Base-by-base conservation (phyloP, 257 asterid genomes). In the Salvia rosmarinus region DNA sequence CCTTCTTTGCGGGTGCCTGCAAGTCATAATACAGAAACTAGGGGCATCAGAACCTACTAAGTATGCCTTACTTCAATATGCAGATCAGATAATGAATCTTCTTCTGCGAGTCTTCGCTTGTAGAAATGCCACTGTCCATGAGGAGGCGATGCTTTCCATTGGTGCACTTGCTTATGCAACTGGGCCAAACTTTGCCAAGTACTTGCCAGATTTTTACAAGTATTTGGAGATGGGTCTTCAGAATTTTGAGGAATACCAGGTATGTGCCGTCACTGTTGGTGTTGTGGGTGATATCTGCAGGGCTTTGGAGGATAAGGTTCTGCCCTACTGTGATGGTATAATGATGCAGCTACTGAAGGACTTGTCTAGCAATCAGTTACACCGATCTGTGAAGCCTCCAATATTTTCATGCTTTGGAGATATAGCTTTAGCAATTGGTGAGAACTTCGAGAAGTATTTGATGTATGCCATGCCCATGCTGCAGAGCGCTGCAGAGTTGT, bases 71-170 rank as follows among this genome's bases (percentile, higher is more conserved):
- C 76, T 83, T 84, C 92, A 85, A 85, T 79, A 77, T 67, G 85
- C 90, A 2, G 96, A 89, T 83, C 92, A 85, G 78, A 89, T 89
- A 69, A 85, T 89, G 96, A 78, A 68, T 70, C 91, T 87, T 60
- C 82, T 89, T 70, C 87, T 89, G 13, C 86, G 78, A 70, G 93
- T 89, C 28, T 89, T 89, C 76, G 89, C 93, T 46, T 89, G 91
- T 77, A 83, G 93, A 76, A 89, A 77, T 81, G 91, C 96, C 34
- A 84, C 96, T 16, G 96, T 79, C 71, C 96, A 89, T 64, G 96
- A 89, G 82, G 96, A 89, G 78, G 96, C 93, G 4, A 89, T 89
- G 93, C 93, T 89, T 74, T 89, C 93, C 46, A 89, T 89, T 83
- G 96, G 96, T 50, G 91, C 96, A n/a, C 87, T 87, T 58, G 96